phyloP scores from a whole-genome alignment of 1,284 basidiomycete species.

The Heterobasidion annosum region DNA sequence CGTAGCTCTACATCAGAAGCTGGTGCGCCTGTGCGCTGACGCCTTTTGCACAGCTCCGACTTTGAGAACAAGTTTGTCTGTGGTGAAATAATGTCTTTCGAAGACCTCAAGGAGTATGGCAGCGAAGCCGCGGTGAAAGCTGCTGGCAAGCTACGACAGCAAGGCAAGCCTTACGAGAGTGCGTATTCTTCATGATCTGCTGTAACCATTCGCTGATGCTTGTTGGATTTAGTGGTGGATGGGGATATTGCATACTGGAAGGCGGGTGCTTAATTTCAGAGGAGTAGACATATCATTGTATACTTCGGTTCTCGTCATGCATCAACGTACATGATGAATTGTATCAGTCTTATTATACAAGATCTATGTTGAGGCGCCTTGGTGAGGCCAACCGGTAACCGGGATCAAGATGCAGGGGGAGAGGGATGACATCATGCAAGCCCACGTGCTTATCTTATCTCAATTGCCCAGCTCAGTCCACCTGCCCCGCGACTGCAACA shows the following conservation, averaged over 20 bases:
- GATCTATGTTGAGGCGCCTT: not conserved
- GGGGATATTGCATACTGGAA: constrained; percentile 4
- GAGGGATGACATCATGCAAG: too few relatives aligned
- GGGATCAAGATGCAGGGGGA: too few relatives aligned
- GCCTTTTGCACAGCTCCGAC: constrained; percentile 51
- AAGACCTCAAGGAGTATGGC: constrained; percentile 88
- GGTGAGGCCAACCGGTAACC: too few relatives aligned
- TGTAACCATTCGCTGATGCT: not conserved
- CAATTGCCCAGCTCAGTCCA: not conserved
- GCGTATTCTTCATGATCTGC: constrained; percentile 19
- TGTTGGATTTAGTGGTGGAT: not conserved
- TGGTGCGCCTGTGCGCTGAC: constrained; percentile 3
- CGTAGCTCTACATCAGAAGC: constrained; percentile 20
- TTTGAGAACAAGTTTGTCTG: constrained; percentile 99
- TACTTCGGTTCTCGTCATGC: not conserved
- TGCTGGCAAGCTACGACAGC: constrained; percentile 91
- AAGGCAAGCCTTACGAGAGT: constrained; percentile 96
- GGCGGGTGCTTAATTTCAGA: not conserved
- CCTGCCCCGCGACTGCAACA: not conserved
- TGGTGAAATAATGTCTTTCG: constrained; percentile 95
- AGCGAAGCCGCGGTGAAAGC: constrained; percentile 90
- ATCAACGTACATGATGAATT: not conserved
- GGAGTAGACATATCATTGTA: not conserved
- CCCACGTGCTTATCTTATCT: not conserved
- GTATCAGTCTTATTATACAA: not conserved